A percentile compares a stretch with the other conserved stretches of the same genome.
Conservation (phyloP, 2,329 filamentous ascomycete species). For the Microsporum canis region DNA sequence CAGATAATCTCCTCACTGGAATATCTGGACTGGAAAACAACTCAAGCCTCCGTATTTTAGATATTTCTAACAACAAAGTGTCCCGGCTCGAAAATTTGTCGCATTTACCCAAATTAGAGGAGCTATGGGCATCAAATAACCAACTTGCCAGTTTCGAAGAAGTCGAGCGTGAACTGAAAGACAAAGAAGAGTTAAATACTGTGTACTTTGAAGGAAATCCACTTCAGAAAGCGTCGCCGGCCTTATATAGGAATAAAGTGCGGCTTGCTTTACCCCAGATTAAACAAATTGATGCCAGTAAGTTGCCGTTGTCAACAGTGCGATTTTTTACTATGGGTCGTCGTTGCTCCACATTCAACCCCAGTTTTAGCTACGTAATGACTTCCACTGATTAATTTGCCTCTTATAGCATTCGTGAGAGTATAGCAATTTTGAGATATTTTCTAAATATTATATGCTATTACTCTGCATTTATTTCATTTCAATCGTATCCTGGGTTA, state of each 20-base stretch:
- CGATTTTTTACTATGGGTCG: neutral
- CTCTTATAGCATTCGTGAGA: neutral
- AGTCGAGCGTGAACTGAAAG: conserved; percentile 60
- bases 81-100: conserved; percentile 60
- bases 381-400: neutral
- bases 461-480: neutral
- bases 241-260: conserved; percentile 89
- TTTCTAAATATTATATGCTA: neutral
- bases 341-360: too few relatives aligned
- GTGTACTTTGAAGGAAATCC: conserved; percentile 97
- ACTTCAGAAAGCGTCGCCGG: conserved; percentile 65
- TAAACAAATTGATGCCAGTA: conserved; percentile 92
- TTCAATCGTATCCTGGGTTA: neutral
- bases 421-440: neutral
- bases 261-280: conserved; percentile 76
- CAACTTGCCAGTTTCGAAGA: conserved; percentile 67
- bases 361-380: neutral
- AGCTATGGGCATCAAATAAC: conserved; percentile 92
- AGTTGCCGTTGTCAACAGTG: conserved; percentile 35
- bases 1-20: conserved; percentile 77
- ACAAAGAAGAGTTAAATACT: conserved; percentile 70
- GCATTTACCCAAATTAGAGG: conserved; percentile 61
- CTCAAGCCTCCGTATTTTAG: conserved; percentile 60
- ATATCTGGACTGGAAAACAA: conserved; percentile 62
- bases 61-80: conserved; percentile 83